Conservation (phyloP, 1,284 basidiomycete genomes). For the Sphagnurus paluster region DNA sequence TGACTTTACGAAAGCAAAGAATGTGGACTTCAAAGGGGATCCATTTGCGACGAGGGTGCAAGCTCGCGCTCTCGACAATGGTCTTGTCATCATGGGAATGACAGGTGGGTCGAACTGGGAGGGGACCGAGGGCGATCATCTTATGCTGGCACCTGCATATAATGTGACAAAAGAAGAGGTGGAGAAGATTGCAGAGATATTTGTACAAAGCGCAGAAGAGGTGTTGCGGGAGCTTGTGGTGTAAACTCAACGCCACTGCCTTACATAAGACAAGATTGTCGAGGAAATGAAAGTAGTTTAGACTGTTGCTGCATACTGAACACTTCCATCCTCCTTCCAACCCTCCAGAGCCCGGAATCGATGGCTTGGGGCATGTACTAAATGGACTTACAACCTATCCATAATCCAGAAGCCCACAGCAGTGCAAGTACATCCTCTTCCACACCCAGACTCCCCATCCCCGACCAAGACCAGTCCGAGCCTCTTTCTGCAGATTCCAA, state of each 20-base stretch:
- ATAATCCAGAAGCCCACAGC: slow-evolving; percentile 68
- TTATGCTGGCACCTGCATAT: slow-evolving; percentile 74
- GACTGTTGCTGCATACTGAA: slow-evolving; percentile 28
- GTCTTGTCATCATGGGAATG: slow-evolving; percentile 71
- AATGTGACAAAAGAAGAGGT: slow-evolving; percentile 69
- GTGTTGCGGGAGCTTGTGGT: slow-evolving; percentile 41
- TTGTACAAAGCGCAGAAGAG: slow-evolving; percentile 65
- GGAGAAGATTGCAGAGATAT: slow-evolving; percentile 60
- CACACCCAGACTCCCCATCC: slow-evolving; percentile 28
- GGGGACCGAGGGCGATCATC: slow-evolving; percentile 70
- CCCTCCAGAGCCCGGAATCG: slow-evolving; percentile 52
- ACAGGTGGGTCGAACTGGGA: slow-evolving; percentile 67
- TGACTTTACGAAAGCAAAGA: slow-evolving; percentile 52
- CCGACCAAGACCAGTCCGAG: slow-evolving; percentile 38
- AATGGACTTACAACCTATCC: slow-evolving; percentile 78
- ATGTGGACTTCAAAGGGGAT: slow-evolving; percentile 50
- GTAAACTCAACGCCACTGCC: slow-evolving; percentile 32
- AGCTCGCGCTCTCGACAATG: slow-evolving; percentile 62
- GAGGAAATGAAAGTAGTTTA: slow-evolving; percentile 29
- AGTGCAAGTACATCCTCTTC: slow-evolving; percentile 53
- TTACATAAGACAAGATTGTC: slow-evolving; percentile 43
- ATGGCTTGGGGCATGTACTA: slow-evolving; percentile 82
- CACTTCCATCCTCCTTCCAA: slow-evolving; percentile 29
- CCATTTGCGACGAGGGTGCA: slow-evolving; percentile 66
- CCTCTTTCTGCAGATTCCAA: slow-evolving; percentile 42